Base-by-base conservation (phyloP, 2,329 filamentous ascomycete genomes). In the Hirsutella rhossiliensis region DNA sequence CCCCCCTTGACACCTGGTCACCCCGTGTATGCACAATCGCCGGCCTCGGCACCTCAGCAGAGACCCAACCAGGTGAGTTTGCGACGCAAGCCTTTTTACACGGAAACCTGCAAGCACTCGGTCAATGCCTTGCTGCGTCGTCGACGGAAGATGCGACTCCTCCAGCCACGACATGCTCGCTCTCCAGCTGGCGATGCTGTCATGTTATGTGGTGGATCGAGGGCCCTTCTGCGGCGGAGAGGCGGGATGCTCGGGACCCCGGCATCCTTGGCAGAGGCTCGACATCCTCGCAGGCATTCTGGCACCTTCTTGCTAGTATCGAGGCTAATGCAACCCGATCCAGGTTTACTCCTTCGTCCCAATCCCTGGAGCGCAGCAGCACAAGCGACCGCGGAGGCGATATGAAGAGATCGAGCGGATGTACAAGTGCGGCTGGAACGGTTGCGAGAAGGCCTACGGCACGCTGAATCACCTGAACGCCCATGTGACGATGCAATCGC, bases 351-450 rank as follows among this genome's bases (percentile, higher is more conserved):
- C 89, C 0, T 97, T 98, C 59, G 92, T 97, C 29, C 90, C 92
- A 0, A 97, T 97, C 56, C 92, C 92, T 2, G 92, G 92, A 50
- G 87, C 90, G 12, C 89, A 96, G 61, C 92, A 98, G 62, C 90
- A 97, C 64, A 98, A 98, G 71, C 80, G 92, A 46, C 92, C 92
- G 12, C 79, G 92, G 51, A 76, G 92, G 56, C 80, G 92, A 43
- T 98, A 96, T 57, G 92, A 98, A 65, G 92, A 98, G 62, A 98
- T 98, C 55, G 92, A 98, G 70, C 82, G 92, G 60, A 97, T 98
- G 92, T 97, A 98, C 73, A 97, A 97, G 66, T 98, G 92, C 60
- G 92, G 90, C 23, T 97, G 88, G 87, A 90, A 96, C 52, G 89
- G 89, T 9, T 98, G 92, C 60, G 92, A 98, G 66, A 98, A 98